Evolutionary conservation across 257 asterid genomes (phyloP), one percentile per base, ranked within the genome.

Genomic region (Nicotiana sylvestris): DNA sequence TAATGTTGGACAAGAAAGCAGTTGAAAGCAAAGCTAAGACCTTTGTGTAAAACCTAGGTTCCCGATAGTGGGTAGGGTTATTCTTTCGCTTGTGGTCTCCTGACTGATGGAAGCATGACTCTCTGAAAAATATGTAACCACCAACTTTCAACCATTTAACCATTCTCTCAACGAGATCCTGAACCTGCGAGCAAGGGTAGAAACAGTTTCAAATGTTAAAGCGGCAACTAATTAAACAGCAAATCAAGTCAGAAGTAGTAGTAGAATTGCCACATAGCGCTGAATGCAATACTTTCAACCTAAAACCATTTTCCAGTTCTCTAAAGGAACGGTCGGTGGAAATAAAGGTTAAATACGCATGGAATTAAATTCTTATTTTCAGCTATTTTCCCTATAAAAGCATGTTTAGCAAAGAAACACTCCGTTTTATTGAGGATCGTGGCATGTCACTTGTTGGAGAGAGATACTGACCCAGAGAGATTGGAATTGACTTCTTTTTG

Each of bases 91-190:
- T 94, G 92, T 93, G 97, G 81, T 94, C 98, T 29, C 98, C 99
- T 49, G 99, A 94, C 77, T 91, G 98, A 87, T 96, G 98, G 88
- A 96, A 96, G 87, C 98, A 96, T 16, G 99, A 96, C 70, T 96
- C 99, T 78, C 99, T 88, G 88, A 96, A 96, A 88, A 93, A 94
- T 82, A 96, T 89, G 90, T 82, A 87, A 79, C 99, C 99, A 77
- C 99, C 99, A 81, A 95, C 96, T 87, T 91, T 94, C 61, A 94
- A 84, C 99, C 99, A 94, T 88, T 88, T 92, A 83, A 89, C 91
- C 98, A 94, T 88, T 89, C 92, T 93, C 88, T 86, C 87, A 0
- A 87, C 93, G 65, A 96, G 95, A 81, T 84, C 83, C 87, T 87
- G 92, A 77, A 94, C 98, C 99, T 96, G 86, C 80, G 84, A 39